phyloP scores from a whole-genome alignment of 2,329 filamentous ascomycete genomes.

The Fusarium sp. region DNA sequence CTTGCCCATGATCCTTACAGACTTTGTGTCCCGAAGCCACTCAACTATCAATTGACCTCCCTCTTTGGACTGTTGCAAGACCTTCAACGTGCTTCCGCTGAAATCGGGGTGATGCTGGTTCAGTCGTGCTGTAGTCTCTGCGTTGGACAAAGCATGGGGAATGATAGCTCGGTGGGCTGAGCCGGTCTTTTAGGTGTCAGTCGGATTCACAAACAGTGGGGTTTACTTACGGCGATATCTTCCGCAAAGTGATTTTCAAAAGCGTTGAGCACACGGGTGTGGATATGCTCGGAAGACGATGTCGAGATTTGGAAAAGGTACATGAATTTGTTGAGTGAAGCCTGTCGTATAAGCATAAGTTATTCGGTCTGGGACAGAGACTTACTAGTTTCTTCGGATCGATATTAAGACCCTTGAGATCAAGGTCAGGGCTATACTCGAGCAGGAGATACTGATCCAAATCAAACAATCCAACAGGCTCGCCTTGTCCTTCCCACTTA shows the following conservation, averaged over 20 bases:
- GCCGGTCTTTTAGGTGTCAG: background rate
- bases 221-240: background rate
- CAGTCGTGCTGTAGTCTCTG: rapidly evolving
- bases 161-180: slow-evolving; percentile 18
- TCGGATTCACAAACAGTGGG: rapidly evolving
- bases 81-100: background rate
- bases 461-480: slow-evolving; percentile 3
- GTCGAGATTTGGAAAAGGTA: slow-evolving; percentile 14
- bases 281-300: background rate
- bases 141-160: background rate
- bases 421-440: slow-evolving; percentile 9
- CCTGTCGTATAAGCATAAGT: rapidly evolving
- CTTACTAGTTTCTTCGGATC: background rate
- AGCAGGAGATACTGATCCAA: slow-evolving; percentile 12
- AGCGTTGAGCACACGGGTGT: slow-evolving; percentile 3
- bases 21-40: background rate
- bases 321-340: background rate
- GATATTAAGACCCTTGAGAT: background rate
- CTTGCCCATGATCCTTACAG: slow-evolving; percentile 15
- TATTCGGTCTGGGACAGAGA: rapidly evolving
- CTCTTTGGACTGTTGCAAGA: slow-evolving; percentile 12
- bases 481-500: background rate
- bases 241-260: background rate
- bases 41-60: slow-evolving; percentile 11
- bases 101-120: background rate